These are phyloP conservation scores for Pleomassaria siparia DNA, from an alignment of 2,329 filamentous ascomycete genomes.

Conservation along the genomic window DNA sequence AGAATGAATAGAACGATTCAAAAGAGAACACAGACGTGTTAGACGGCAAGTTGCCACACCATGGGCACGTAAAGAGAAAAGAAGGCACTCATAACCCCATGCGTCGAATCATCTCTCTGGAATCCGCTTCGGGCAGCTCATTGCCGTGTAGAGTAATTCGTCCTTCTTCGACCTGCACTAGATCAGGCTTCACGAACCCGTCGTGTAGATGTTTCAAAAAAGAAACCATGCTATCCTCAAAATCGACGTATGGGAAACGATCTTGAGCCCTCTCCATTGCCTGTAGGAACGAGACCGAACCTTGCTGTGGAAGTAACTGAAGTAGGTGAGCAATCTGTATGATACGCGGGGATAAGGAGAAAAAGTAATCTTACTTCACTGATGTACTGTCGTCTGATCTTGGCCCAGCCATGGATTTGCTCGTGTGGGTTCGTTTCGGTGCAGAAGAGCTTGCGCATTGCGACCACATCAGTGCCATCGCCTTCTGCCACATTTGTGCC, in stretches of 20 bases:
- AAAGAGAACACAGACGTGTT: neutral
- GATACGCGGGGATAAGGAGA: neutral
- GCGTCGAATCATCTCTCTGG: conserved; percentile 33
- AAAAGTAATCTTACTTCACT: conserved; percentile 17
- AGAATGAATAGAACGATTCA: no score
- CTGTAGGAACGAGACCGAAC: conserved; percentile 20
- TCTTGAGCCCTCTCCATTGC: conserved; percentile 29
- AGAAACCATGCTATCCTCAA: conserved; percentile 44
- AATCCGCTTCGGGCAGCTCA: conserved; percentile 33
- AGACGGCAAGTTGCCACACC: neutral
- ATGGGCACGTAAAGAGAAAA: neutral
- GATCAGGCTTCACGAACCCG: conserved; percentile 49
- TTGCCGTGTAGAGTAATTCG: conserved; percentile 37
- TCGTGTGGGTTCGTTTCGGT: conserved; percentile 30
- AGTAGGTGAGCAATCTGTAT: conserved; percentile 4
- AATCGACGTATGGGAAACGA: conserved; percentile 38
- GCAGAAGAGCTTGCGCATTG: conserved; percentile 39
- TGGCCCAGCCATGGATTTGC: conserved; percentile 41
- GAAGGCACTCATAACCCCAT: conserved; percentile 31
- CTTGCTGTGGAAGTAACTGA: conserved; percentile 20
- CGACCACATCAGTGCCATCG: conserved; percentile 30
- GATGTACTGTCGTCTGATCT: conserved; percentile 39
- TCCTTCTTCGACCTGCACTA: conserved; percentile 56
- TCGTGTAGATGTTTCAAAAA: conserved; percentile 49
- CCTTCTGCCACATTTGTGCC: conserved; percentile 19